Evolutionary conservation across 225 moss, liverwort and hornwort genomes (phyloP).

Genomic region (Physcomitrellopsis africana): DNA sequence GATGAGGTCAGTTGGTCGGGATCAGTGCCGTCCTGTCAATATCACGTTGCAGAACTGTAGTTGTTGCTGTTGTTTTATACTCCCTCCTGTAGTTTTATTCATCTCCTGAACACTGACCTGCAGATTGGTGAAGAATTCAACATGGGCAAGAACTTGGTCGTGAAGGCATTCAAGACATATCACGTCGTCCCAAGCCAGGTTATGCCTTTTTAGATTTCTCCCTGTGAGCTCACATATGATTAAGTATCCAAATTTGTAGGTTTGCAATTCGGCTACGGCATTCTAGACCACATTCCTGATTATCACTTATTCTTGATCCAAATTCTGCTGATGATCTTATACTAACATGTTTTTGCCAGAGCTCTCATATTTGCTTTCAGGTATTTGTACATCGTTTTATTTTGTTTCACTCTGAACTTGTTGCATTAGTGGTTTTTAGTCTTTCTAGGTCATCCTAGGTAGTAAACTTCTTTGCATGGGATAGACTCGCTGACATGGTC

Average conservation of each 20-base stretch:
- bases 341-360: neutral
- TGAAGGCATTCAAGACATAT: conserved; percentile 86
- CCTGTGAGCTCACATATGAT: neutral
- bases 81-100: conserved; percentile 1
- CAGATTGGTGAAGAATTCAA: conserved; percentile 88
- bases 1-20: conserved; percentile 22
- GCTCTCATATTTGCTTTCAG: neutral
- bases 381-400: neutral
- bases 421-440: neutral
- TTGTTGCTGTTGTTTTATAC: neutral
- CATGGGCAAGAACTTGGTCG: conserved; percentile 76
- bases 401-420: conserved; percentile 10
- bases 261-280: neutral
- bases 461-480: neutral
- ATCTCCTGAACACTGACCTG: conserved; percentile 16
- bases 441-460: conserved; percentile 6
- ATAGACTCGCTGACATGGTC: conserved; percentile 21
- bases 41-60: neutral
- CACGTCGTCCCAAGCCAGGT: conserved; percentile 96
- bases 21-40: neutral
- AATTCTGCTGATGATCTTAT: neutral
- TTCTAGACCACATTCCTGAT: neutral
- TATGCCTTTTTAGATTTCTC: conserved; percentile 8
- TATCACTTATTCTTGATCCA: neutral
- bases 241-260: neutral